Percentiles rank a stretch among this genome's conserved stretches.
phyloP scores from a whole-genome alignment of 306 rosid species.

The Casuarina glauca region DNA sequence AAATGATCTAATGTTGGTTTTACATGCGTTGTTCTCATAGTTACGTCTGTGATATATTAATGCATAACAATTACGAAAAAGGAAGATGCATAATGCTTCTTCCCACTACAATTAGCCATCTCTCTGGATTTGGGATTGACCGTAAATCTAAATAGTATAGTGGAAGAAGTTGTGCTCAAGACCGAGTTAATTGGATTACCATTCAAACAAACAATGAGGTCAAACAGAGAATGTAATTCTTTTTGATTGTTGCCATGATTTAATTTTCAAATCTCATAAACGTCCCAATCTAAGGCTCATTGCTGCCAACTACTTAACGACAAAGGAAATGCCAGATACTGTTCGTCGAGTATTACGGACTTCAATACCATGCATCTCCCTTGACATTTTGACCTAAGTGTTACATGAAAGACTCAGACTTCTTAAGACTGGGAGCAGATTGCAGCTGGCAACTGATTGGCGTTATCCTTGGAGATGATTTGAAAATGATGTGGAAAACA shows the following conservation, averaged over 20 bases:
- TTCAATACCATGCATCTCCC: not conserved
- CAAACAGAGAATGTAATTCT: not conserved
- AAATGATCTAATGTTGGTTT: not conserved
- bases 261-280: not conserved
- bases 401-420: not conserved
- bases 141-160: not conserved
- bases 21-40: not conserved
- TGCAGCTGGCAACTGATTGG: not conserved
- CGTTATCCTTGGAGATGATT: not conserved
- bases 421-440: not conserved
- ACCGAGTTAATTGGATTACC: not conserved
- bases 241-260: not conserved
- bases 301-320: not conserved
- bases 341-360: not conserved
- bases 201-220: not conserved
- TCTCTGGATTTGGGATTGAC: not conserved
- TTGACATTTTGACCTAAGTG: not conserved
- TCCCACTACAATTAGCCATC: not conserved
- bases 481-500: not conserved
- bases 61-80: not conserved
- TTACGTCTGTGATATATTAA: not conserved
- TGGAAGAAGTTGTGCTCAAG: not conserved
- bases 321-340: not conserved
- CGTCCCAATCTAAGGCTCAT: not conserved
- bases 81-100: constrained; percentile 5